phyloP scores from a whole-genome alignment of 768 basidiomycete species.

The Tricholoma saponaceum region DNA sequence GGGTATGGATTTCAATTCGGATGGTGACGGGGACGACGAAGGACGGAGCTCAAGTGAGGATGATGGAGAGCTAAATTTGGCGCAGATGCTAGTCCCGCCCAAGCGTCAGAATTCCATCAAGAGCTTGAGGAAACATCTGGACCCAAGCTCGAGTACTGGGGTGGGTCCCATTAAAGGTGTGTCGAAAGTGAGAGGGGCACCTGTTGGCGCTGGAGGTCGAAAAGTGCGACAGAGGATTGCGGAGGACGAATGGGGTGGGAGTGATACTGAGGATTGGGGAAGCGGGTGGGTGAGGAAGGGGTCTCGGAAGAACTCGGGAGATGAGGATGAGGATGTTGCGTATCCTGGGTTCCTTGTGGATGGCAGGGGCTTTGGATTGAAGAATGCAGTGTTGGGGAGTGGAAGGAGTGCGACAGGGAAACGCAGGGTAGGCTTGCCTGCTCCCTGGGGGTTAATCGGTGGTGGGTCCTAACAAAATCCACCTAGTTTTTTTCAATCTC shows the following conservation, averaged over 20 bases:
- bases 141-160: slow-evolving; percentile 3
- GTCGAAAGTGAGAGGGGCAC: slow-evolving; percentile 12
- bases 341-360: slow-evolving; percentile 18
- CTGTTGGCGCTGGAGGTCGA: slow-evolving; percentile 4
- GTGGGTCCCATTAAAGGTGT: slow-evolving; percentile 8
- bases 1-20: slow-evolving; percentile 21
- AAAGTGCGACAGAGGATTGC: slow-evolving; percentile 12
- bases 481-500: background rate
- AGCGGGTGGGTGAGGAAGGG: slow-evolving; percentile 20
- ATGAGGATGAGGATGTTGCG: slow-evolving; percentile 25
- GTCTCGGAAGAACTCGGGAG: slow-evolving; percentile 14
- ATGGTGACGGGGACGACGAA: slow-evolving; percentile 43
- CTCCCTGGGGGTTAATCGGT: slow-evolving; percentile 10
- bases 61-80: slow-evolving; percentile 57
- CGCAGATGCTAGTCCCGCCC: slow-evolving; percentile 63
- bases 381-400: slow-evolving; percentile 13
- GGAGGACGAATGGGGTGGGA: slow-evolving; percentile 23
- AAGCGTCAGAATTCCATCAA: slow-evolving; percentile 72
- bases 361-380: slow-evolving; percentile 5
- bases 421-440: slow-evolving; percentile 17
- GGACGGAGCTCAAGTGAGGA: slow-evolving; percentile 25
- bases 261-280: slow-evolving; percentile 22
- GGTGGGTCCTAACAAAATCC: slow-evolving; percentile 7
- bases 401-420: slow-evolving; percentile 20
- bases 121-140: slow-evolving; percentile 63